Conservation (phyloP, 345 rosid species). For the Pistacia vera region DNA sequence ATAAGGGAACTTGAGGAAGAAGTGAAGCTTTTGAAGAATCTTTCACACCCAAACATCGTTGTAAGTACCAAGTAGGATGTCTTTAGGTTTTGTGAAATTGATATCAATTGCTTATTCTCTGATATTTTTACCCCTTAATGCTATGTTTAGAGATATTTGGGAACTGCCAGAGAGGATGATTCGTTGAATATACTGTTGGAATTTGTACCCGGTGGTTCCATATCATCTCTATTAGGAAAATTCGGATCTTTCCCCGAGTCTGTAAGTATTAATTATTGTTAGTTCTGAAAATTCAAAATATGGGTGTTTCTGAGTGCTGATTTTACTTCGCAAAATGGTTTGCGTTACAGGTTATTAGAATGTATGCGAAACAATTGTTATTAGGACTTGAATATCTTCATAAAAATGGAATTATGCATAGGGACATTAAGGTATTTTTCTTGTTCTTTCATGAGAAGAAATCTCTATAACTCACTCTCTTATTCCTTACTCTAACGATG, state of each 20-base stretch:
- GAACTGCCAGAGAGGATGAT: conserved; percentile 75
- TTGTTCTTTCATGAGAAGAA: not conserved
- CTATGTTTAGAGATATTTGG: conserved; percentile 67
- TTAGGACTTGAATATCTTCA: conserved; percentile 81
- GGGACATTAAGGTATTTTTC: conserved; percentile 75
- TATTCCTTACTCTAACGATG: conserved; percentile 7
- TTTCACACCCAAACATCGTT: conserved; percentile 80
- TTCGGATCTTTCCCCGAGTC: conserved; percentile 87
- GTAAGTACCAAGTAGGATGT: conserved; percentile 42
- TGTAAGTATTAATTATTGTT: conserved; percentile 41
- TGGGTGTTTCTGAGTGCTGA: conserved; percentile 10
- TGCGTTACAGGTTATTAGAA: conserved; percentile 60
- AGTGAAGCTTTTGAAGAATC: conserved; percentile 83
- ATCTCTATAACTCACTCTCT: not conserved
- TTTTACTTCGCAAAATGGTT: conserved; percentile 10
- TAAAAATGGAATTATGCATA: conserved; percentile 79
- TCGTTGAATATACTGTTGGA: conserved; percentile 74
- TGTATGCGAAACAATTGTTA: conserved; percentile 70
- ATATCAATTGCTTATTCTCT: conserved; percentile 10
- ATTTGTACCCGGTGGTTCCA: conserved; percentile 89
- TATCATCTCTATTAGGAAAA: conserved; percentile 77
- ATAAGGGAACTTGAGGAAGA: conserved; percentile 88
- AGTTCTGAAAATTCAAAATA: conserved; percentile 10
- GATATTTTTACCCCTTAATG: not conserved
- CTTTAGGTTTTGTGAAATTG: not conserved